Base-by-base conservation (phyloP, 192 early-diverging fungal species). In the Piromyces finnis region DNA sequence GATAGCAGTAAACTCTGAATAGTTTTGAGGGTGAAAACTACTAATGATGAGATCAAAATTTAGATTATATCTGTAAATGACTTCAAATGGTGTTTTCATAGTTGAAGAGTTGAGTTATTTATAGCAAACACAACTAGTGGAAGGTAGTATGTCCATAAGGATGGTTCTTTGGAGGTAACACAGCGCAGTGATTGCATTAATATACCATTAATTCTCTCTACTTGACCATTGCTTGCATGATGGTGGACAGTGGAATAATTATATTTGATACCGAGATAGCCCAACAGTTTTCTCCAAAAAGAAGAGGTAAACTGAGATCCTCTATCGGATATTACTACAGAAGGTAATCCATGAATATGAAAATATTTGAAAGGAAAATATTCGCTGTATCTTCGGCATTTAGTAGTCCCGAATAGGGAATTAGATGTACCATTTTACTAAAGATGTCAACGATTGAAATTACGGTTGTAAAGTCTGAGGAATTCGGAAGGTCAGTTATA, bases 141-240 rank as follows among this genome's bases (percentile, higher is more conserved):
- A 5, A 84, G 81, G 12, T 82, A 77, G 14, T 82, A 80, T 0
- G 29, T 30, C 85, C 85, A 86, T 29, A 87, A 82, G 81, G 85
- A 85, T 37, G 86, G 85, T 3, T 87, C 77, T 59, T 87, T 79
- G 13, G 3, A 3, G 26, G 0, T 1, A 81, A 78, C 82, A 77
- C 37, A n/a, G 3, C 84, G 41, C 1, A 84, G 77, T 27, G 79
- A 78, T 35, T 28, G 18, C 11, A 82, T 30, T 3, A 88, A 68
- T 29, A 36, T 80, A 29, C 81, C 82, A 77, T 83, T 87, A 35
- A 78, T 51, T 5, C 79, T 36, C 68, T 87, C 86, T 1, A 84
- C 81, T 79, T 87, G 86, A 28, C 86, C 78, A 80, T 85, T 79
- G 37, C 78, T 82, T 39, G 86, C 79, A 9, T 78, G 84, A 80